Conservation (phyloP, 441 rosid species). For the Capsella rubella region DNA sequence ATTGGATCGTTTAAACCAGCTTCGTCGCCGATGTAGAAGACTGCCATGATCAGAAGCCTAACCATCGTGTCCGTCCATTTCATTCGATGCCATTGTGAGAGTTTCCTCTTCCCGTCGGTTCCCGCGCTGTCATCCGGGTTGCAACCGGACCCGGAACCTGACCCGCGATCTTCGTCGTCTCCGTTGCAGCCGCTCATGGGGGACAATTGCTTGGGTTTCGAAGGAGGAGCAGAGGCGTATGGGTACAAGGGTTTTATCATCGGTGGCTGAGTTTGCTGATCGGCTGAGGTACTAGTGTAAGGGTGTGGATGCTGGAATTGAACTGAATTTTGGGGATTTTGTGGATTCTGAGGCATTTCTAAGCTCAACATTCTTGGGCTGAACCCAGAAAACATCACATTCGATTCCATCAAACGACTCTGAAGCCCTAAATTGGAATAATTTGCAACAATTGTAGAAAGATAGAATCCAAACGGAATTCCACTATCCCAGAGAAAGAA, state of each 20-base stretch:
- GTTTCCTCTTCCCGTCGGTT: conserved; percentile 66
- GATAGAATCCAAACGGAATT: background rate
- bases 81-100: conserved; percentile 96
- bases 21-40: conserved; percentile 90
- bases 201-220: conserved; percentile 61
- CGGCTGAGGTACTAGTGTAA: conserved; percentile 47
- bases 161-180: conserved; percentile 74
- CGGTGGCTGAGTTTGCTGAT: conserved; percentile 54
- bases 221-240: conserved; percentile 19
- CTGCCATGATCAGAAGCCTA: conserved; percentile 80
- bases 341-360: conserved; percentile 72
- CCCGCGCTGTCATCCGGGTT: conserved; percentile 60
- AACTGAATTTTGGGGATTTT: conserved; percentile 47
- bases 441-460: background rate
- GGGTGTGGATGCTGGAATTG: conserved; percentile 61
- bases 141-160: conserved; percentile 49
- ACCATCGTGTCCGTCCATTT: conserved; percentile 98
- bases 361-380: conserved; percentile 78
- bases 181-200: conserved; percentile 62
- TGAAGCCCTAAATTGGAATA: conserved; percentile 1
- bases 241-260: conserved; percentile 49
- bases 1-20: conserved; percentile 58
- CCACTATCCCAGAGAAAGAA: background rate
- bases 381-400: conserved; percentile 63
- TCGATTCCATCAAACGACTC: conserved; percentile 60